Base-by-base conservation (phyloP, 2,329 filamentous ascomycete species). In the Trichophyton verrucosum region DNA sequence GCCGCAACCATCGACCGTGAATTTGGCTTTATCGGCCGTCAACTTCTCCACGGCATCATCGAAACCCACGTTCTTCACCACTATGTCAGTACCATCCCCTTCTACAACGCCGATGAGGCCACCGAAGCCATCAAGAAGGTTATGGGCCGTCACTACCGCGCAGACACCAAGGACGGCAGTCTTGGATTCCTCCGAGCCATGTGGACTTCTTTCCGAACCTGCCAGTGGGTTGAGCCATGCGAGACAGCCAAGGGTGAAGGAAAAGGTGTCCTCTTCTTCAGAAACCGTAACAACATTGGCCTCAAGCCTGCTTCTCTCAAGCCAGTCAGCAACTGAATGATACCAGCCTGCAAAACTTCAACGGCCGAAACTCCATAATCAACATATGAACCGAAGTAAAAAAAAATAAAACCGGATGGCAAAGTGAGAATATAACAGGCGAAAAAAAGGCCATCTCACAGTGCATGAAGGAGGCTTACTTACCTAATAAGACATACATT, bases 21-120 rank as follows among this genome's bases (percentile, higher is more conserved):
- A 75, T 95, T 96, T 71, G 92, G 92, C 64, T 96, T 96, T 81
- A 86, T 97, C 71, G 92, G 92, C 63, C 90, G 91, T 69, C 82
- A 87, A 68, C 82, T 97, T 64, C 81, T 96, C 74, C 92, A 97
- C 81, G 92, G 91, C 70, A 96, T 97, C 76, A 87, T 96, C 74
- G 92, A 96, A 81, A 96, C 92, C 57, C 92, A 97, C 78, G 92
- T 97, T 63, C 88, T 96, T 63, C 92, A 97, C 81, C 92, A 97
- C 83, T 97, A 96, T 77, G 85, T 97, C 74, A 92, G 88, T 77
- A 89, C 85, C 71, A 97, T 97, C 67, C 92, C 92, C 64, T 96
- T 96, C 79, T 97, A 97, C 80, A 82, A 96, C 75, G 92, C 91
- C 71, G 91, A 96, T 68, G 91, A 96, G 79, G 91, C 92, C 61